Evolutionary conservation across 1,139 yeast genomes (phyloP).

Genomic region (Martiniozyma asiatica): DNA sequence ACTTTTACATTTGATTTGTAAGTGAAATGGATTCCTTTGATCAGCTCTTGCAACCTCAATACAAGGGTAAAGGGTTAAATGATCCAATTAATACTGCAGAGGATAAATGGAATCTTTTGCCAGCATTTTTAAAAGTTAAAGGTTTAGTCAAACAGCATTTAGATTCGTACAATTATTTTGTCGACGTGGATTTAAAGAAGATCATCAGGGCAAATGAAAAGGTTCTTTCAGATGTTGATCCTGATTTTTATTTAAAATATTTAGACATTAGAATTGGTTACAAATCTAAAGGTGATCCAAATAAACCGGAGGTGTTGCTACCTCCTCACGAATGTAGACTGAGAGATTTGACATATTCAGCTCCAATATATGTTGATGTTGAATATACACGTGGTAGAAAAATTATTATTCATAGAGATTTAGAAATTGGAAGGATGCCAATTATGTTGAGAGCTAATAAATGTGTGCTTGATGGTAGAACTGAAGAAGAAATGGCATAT

Average conservation of each 20-base stretch:
- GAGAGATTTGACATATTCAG: constrained; percentile 89
- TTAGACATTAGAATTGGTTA: constrained; percentile 84
- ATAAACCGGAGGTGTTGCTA: constrained; percentile 49
- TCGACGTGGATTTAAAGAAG: constrained; percentile 84
- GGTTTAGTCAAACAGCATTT: constrained; percentile 95
- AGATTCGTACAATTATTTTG: constrained; percentile 93
- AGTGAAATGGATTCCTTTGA: constrained; percentile 50
- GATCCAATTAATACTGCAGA: constrained; percentile 85
- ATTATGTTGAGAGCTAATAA: constrained; percentile 89
- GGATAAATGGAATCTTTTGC: constrained; percentile 92
- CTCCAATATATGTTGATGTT: constrained; percentile 93
- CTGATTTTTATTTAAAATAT: constrained; percentile 86
- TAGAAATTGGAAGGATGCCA: constrained; percentile 97
- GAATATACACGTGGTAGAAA: constrained; percentile 93
- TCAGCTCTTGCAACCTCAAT: constrained; percentile 67
- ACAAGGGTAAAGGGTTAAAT: constrained; percentile 74
- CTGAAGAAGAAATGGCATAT: constrained; percentile 75
- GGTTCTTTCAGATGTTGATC: constrained; percentile 90
- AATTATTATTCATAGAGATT: constrained; percentile 77
- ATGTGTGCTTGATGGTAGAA: constrained; percentile 71
- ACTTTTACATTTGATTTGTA: no score
- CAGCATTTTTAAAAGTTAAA: constrained; percentile 90
- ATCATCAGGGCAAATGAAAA: constrained; percentile 84
- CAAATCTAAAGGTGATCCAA: constrained; percentile 39
- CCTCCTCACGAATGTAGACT: constrained; percentile 96